Base-by-base conservation (phyloP, 306 rosid genomes). In the Vigna angularis region DNA sequence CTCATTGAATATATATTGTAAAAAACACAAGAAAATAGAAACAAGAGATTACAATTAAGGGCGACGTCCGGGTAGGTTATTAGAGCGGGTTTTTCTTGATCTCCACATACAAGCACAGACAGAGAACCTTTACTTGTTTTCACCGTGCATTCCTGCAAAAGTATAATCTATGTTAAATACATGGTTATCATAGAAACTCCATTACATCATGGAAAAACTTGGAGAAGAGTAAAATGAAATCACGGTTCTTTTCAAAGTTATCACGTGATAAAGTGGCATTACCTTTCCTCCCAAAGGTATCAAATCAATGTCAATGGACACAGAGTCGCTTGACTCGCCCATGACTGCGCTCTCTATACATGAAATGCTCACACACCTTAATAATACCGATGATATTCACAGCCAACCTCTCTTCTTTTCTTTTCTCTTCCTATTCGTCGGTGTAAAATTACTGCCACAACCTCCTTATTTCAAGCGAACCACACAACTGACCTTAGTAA, bases 51-150 rank as follows among this genome's bases (percentile, higher is more conserved):
- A 93, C 97, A 90, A 80, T 90, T 93, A 70, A 93, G 96, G 77
- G 92, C 97, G 82, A 93, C 89, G 73, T 93, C 97, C 17, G 97
- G 91, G 75, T 93, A 93, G 0, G 97, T 93, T 47, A 93, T 90
- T 18, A 93, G 79, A 81, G 97, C 96, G 28, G 97, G 93, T 86
- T 93, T 93, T 72, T 85, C 93, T 82, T 87, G 96, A 88, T 90
- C 97, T 73, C 97, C 97, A 70, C 92, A 90, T 66, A 93, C 91
- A 82, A 89, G 83, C 75, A 93, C 97, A 56, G 93, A 89, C 56
- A 93, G 80, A 57, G 86, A 85, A 68, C 97, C 97, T 90, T 85
- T 89, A 57, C 91, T 93, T 52, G 97, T 93, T 83, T 93, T 90
- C 84, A 93, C 96, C 14, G 76, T 85, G 73, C 79, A 86, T 80